Conservation (phyloP, 73 alveolate species). For the Stentor roeselii region DNA sequence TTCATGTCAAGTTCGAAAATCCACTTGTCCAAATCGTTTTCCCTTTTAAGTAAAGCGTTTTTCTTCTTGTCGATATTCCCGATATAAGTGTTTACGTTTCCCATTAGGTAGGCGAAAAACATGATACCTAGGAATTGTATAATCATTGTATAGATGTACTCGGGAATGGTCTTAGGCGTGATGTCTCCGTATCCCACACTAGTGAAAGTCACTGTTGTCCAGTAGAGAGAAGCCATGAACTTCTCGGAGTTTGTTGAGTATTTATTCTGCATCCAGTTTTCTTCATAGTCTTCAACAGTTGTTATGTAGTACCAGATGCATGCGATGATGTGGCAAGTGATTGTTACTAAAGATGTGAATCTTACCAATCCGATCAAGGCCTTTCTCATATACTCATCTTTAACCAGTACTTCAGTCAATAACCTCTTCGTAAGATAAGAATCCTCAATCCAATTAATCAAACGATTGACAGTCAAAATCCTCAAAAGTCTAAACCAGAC, state of each 20-base stretch:
- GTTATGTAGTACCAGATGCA: slow-evolving; percentile 22
- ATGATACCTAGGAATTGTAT: neutral
- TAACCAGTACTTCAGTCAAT: neutral
- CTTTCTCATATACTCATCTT: slow-evolving; percentile 17
- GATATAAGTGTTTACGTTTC: neutral
- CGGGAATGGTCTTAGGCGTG: neutral
- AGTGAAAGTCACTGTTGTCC: slow-evolving; percentile 4
- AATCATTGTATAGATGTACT: neutral
- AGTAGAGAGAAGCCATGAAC: neutral
- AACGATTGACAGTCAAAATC: neutral
- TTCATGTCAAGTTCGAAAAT: neutral
- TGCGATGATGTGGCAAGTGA: slow-evolving; percentile 14
- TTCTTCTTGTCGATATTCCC: neutral
- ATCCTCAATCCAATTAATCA: neutral
- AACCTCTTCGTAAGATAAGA: neutral
- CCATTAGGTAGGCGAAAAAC: slow-evolving; percentile 23
- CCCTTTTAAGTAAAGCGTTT: neutral
- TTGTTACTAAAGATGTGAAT: neutral
- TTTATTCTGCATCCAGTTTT: neutral
- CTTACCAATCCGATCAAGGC: neutral
- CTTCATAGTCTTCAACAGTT: neutral
- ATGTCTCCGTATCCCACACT: slow-evolving; percentile 25
- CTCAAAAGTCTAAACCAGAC: slow-evolving; percentile 10
- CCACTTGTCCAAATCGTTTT: slow-evolving; percentile 18
- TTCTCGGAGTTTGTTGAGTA: neutral